phyloP scores from a whole-genome alignment of 2,329 filamentous ascomycete genomes.

The Trichoderma cornu-damae region DNA sequence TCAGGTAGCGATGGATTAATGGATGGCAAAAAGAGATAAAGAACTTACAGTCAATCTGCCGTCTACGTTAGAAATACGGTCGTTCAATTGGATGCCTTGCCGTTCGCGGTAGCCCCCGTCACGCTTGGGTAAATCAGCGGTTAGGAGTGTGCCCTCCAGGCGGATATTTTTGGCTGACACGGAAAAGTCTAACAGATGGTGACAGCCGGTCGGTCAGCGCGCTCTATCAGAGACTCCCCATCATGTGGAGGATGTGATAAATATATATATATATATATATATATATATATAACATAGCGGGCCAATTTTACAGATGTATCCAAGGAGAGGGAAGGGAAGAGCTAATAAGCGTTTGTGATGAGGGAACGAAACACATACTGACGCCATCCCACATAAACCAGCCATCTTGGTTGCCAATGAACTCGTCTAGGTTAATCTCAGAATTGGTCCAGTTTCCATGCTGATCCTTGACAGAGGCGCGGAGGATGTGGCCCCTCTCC shows the following conservation, averaged over 20 bases:
- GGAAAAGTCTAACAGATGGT: background rate
- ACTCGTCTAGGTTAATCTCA: conserved; percentile 15
- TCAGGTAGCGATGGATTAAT: background rate
- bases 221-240: no score
- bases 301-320: background rate
- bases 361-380: conserved; percentile 10
- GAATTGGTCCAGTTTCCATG: conserved; percentile 3
- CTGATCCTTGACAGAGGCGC: conserved; percentile 1
- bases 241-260: no score
- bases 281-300: background rate
- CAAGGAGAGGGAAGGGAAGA: background rate
- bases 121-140: conserved; percentile 6
- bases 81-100: conserved; percentile 18
- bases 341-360: no score
- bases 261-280: no score
- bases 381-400: conserved; percentile 21
- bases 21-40: no score
- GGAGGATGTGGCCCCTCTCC: conserved; percentile 19
- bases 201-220: background rate
- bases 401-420: conserved; percentile 20
- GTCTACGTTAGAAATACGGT: conserved; percentile 19
- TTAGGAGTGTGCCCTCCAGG: background rate
- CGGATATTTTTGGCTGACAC: background rate
- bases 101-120: conserved; percentile 13
- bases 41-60: conserved; percentile 18